Percentiles rank a stretch among this genome's conserved stretches.
phyloP scores from a whole-genome alignment of 1,284 basidiomycete species.

The Stygiomarasmius scandens region DNA sequence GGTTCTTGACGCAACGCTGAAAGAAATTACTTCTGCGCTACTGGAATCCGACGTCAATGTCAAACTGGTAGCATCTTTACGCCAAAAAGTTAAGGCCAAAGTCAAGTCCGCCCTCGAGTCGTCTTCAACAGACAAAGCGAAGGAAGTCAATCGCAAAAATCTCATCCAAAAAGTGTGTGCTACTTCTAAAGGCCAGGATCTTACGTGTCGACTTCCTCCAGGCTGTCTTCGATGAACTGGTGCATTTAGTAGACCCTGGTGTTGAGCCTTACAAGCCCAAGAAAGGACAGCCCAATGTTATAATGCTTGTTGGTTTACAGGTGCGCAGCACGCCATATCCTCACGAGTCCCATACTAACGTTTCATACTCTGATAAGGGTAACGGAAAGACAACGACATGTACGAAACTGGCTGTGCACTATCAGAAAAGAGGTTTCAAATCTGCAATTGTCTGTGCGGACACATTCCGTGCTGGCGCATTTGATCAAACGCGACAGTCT shows the following conservation, averaged over 20 bases:
- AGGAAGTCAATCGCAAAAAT: constrained; percentile 83
- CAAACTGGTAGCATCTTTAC: constrained; percentile 87
- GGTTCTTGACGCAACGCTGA: constrained; percentile 93
- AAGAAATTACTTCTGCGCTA: constrained; percentile 93
- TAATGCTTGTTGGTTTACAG: constrained; percentile 98
- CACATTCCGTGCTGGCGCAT: constrained; percentile 99
- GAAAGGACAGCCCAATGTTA: constrained; percentile 93
- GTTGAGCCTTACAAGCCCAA: constrained; percentile 95
- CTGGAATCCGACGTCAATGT: constrained; percentile 99
- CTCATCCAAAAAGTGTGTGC: constrained; percentile 81
- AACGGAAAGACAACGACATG: constrained; percentile 99
- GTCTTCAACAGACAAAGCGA: constrained; percentile 69
- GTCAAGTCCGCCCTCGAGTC: constrained; percentile 78
- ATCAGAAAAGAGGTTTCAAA: constrained; percentile 96
- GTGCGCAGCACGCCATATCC: constrained; percentile 40
- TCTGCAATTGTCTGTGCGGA: constrained; percentile 99
- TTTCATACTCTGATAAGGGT: constrained; percentile 55
- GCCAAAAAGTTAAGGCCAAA: constrained; percentile 89
- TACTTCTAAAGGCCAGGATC: constrained; percentile 2
- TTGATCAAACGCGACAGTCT: constrained; percentile 95
- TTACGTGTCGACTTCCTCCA: constrained; percentile 34
- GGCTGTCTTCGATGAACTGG: constrained; percentile 98
- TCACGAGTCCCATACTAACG: constrained; percentile 7
- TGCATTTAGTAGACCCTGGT: constrained; percentile 92
- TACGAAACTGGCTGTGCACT: constrained; percentile 96